phyloP scores from a whole-genome alignment of 345 rosid genomes.

The Limnanthes douglasii region DNA sequence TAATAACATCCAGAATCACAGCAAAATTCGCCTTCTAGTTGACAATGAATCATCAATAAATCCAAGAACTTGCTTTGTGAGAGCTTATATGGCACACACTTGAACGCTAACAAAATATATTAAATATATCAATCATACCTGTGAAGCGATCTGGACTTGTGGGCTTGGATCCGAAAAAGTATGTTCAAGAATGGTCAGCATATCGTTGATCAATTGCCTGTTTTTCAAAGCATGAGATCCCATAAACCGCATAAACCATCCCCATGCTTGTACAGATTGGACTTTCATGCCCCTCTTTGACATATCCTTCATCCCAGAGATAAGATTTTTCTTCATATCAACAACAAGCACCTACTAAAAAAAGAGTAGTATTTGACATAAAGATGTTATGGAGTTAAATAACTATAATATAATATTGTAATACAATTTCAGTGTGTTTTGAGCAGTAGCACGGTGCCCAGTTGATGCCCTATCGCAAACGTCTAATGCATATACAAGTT shows the following conservation, averaged over 20 bases:
- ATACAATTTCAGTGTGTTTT: not conserved
- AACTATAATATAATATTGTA: not conserved
- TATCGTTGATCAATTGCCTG: slow-evolving; percentile 26
- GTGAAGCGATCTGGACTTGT: slow-evolving; percentile 47
- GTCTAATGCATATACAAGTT: too few relatives aligned
- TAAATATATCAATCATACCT: slow-evolving; percentile 17
- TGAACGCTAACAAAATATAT: not conserved
- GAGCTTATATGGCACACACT: too few relatives aligned
- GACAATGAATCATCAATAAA: too few relatives aligned
- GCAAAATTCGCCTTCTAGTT: too few relatives aligned
- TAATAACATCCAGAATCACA: too few relatives aligned
- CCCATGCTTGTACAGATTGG: slow-evolving; percentile 42
- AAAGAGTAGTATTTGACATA: slow-evolving; percentile 5
- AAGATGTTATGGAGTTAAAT: not conserved
- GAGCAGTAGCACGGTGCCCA: too few relatives aligned
- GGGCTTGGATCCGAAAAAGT: slow-evolving; percentile 32
- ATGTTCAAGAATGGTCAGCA: slow-evolving; percentile 40
- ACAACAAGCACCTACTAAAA: slow-evolving; percentile 17
- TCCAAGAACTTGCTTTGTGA: too few relatives aligned
- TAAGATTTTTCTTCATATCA: slow-evolving; percentile 27
- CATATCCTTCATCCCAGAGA: slow-evolving; percentile 24
- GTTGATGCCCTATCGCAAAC: too few relatives aligned
- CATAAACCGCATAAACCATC: slow-evolving; percentile 34
- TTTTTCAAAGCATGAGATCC: slow-evolving; percentile 25
- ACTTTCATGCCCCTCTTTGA: slow-evolving; percentile 29